Base-by-base conservation (phyloP, 768 basidiomycete species). In the Leccinum subtestaceum region DNA sequence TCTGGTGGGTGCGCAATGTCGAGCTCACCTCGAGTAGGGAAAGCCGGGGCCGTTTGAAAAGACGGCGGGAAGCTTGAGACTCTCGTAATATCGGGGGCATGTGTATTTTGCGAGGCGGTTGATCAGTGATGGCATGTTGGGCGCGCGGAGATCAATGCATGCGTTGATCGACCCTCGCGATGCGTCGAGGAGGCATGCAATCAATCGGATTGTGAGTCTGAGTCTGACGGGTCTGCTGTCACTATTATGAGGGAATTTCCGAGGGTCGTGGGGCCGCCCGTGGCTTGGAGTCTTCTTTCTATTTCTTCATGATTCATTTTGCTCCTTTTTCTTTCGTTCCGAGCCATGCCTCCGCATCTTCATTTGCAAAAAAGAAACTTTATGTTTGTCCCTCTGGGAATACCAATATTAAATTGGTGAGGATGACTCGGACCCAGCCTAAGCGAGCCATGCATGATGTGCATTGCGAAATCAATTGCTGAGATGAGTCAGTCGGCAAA, bases 41-140 rank as follows among this genome's bases (percentile, higher is more conserved):
- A 52, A 74, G 71, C 54, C 80, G 78, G 60, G 81, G 83, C 1
- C 76, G 73, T n/a, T 57, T 76, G 40, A 84, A 84, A 69, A 73
- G 78, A 51, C 74, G 65, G 36, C 75, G 79, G 38, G 77, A 78
- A 46, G 74, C 17, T 9, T 68, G 52, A 59, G 5, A 43, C 38
- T 40, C 38, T 40, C 38, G 38, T 40, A n/a, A 40, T 40, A 40
- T 40, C 36, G 38, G 17, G 17, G 38, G 38, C 38, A 40, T 40
- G n/a, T 19, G 43, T 43, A 10, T 43, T 43, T 19, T 11, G 43
- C n/a, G 15, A 43, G n/a, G 40, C 10, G 0, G 40, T 10, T 43
- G 43, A 43, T 40, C 38, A 40, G 38, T 40, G 38, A 40, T 40
- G 38, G 17, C 17, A n/a, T 19, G n/a, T 43, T 43, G n/a, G 40